phyloP scores from a whole-genome alignment of 176 grass and related monocot species.

The Guadua angustifolia region DNA sequence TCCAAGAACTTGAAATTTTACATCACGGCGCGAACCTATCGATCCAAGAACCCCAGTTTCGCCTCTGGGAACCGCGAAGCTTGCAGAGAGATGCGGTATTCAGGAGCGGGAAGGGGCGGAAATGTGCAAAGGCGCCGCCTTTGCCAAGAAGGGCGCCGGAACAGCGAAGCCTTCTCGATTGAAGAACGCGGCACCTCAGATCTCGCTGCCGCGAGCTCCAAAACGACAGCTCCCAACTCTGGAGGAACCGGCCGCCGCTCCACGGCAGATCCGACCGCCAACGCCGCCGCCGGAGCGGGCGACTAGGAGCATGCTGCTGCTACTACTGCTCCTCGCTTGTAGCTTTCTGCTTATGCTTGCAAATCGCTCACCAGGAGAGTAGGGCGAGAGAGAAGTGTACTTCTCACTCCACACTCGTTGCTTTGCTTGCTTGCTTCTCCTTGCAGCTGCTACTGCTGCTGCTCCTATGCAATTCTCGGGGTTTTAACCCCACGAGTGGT shows the following conservation, averaged over 20 bases:
- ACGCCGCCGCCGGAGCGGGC: constrained; percentile 7
- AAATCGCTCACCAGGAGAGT: neutral
- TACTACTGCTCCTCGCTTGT: neutral
- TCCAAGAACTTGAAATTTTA: constrained; percentile 23
- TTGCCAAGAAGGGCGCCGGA: constrained; percentile 19
- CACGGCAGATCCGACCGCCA: constrained; percentile 44
- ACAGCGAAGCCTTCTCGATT: neutral
- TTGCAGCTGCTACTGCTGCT: constrained; percentile 35
- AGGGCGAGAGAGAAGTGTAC: neutral
- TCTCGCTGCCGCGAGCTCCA: constrained; percentile 40
- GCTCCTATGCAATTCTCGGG: constrained; percentile 46
- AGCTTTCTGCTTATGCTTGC: constrained; percentile 6
- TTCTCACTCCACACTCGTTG: neutral
- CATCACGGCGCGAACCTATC: constrained; percentile 1
- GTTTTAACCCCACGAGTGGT: constrained; percentile 59
- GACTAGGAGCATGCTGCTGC: neutral
- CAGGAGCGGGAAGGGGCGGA: neutral
- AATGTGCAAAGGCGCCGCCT: constrained; percentile 52
- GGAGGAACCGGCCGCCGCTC: constrained; percentile 2
- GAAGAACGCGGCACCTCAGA: constrained; percentile 29
- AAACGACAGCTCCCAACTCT: neutral
- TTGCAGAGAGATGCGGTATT: neutral
- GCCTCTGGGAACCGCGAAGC: neutral
- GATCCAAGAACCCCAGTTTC: neutral
- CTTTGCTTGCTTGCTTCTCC: neutral